Conservation (phyloP, 352 stramenopile genomes). For the Phytophthora tentaculata region DNA sequence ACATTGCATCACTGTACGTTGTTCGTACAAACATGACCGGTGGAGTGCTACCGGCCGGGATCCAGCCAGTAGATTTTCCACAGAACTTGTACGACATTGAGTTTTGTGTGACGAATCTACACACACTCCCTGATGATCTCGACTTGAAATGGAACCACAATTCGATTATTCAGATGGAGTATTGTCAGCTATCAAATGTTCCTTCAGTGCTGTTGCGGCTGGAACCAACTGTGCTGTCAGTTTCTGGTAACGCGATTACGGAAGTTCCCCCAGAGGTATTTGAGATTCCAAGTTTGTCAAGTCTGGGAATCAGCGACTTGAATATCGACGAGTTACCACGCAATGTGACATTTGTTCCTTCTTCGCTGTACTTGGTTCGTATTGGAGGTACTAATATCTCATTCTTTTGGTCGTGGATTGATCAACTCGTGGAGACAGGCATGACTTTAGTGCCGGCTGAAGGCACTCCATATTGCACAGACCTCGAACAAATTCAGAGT, state of each 20-base stretch:
- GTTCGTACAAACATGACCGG: not conserved
- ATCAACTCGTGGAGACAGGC: not conserved
- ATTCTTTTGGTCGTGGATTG: not conserved
- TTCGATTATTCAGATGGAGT: constrained; percentile 26
- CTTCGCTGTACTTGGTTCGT: not conserved
- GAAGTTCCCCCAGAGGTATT: not conserved
- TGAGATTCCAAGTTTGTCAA: not conserved
- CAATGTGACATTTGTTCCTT: constrained; percentile 6
- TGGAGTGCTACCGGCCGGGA: not conserved
- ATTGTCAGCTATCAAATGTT: constrained; percentile 20
- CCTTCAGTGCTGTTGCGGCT: constrained; percentile 19
- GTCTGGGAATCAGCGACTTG: not conserved
- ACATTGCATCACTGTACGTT: constrained; percentile 30
- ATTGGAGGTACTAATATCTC: not conserved
- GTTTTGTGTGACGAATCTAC: not conserved
- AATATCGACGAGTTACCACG: not conserved
- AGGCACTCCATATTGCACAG: too few species aligned
- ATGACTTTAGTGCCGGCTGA: too few species aligned
- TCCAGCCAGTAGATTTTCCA: not conserved
- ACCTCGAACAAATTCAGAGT: too few species aligned
- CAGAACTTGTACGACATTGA: not conserved
- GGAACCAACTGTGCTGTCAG: constrained; percentile 13
- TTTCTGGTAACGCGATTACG: constrained; percentile 8
- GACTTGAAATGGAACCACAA: constrained; percentile 35
- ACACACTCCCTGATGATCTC: constrained; percentile 36